A percentile compares a stretch with the other conserved stretches of the same genome.
Conservation (phyloP, 208 protist genomes). For the Trypanosoma cruzi region DNA sequence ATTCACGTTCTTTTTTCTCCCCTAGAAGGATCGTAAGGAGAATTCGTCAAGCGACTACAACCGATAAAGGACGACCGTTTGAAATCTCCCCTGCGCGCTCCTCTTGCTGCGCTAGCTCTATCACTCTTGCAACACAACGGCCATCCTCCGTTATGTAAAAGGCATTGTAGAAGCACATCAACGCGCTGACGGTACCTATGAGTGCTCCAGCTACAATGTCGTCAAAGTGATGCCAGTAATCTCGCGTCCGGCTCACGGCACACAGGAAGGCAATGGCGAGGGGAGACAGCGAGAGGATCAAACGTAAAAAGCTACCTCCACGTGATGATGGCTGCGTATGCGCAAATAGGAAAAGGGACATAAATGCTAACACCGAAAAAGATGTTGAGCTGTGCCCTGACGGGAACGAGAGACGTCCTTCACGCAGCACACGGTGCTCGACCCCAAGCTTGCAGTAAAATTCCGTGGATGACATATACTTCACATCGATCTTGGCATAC, state of each 20-base stretch:
- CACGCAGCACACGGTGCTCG: constrained; percentile 36
- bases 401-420: constrained; percentile 91
- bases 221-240: constrained; percentile 89
- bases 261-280: constrained; percentile 59
- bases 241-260: constrained; percentile 80
- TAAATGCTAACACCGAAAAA: constrained; percentile 69
- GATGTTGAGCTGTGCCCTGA: constrained; percentile 90
- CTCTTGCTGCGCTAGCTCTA: neutral
- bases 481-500: neutral
- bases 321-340: constrained; percentile 62
- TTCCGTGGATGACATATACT: constrained; percentile 3
- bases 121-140: constrained; percentile 1
- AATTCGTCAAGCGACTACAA: neutral
- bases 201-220: constrained; percentile 80
- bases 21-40: neutral
- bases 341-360: constrained; percentile 73
- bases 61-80: neutral
- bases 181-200: constrained; percentile 51
- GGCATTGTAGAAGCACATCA: constrained; percentile 41
- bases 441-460: constrained; percentile 68
- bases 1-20: no score
- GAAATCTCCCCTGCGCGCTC: neutral
- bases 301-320: constrained; percentile 65
- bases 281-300: constrained; percentile 61
- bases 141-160: constrained; percentile 13